Percentiles rank a stretch among this genome's conserved stretches.
These are phyloP conservation scores for Ophiobolus disseminans DNA, from an alignment of 2,329 filamentous ascomycete genomes.

Conservation along the genomic window DNA sequence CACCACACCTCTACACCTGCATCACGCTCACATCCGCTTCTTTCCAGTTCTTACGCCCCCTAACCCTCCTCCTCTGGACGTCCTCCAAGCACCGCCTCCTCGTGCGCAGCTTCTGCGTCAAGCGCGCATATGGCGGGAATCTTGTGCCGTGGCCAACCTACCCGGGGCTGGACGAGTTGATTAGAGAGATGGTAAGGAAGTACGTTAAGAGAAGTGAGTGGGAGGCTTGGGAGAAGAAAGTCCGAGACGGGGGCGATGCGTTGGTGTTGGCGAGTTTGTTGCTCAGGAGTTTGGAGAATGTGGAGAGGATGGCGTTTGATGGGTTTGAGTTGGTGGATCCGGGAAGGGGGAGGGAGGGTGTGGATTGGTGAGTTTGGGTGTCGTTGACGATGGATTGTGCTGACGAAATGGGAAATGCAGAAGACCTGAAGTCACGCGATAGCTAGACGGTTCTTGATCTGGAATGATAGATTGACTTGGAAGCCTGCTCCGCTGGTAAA, in stretches of 20 bases:
- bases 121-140: constrained; percentile 22
- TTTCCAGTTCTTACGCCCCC: constrained; percentile 17
- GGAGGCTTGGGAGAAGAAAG: constrained; percentile 11
- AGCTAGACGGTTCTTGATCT: too few species aligned
- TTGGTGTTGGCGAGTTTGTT: constrained; percentile 19
- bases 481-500: too few species aligned
- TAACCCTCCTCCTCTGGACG: constrained; percentile 20
- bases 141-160: constrained; percentile 17
- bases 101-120: constrained; percentile 14
- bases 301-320: constrained; percentile 20
- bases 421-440: too few species aligned
- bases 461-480: too few species aligned
- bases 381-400: too few species aligned
- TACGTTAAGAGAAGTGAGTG: constrained; percentile 10
- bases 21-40: constrained; percentile 13
- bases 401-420: too few species aligned
- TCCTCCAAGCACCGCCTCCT: constrained; percentile 8
- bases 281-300: constrained; percentile 16
- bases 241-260: constrained; percentile 19
- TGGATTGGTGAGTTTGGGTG: neutral
- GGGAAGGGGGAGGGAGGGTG: neutral
- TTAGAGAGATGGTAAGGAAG: constrained; percentile 4
- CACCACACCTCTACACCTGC: constrained; percentile 17
- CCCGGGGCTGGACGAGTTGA: constrained; percentile 5
- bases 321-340: constrained; percentile 25